phyloP scores from a whole-genome alignment of 805 yeast species.

The Metschnikowia corniflorae region DNA sequence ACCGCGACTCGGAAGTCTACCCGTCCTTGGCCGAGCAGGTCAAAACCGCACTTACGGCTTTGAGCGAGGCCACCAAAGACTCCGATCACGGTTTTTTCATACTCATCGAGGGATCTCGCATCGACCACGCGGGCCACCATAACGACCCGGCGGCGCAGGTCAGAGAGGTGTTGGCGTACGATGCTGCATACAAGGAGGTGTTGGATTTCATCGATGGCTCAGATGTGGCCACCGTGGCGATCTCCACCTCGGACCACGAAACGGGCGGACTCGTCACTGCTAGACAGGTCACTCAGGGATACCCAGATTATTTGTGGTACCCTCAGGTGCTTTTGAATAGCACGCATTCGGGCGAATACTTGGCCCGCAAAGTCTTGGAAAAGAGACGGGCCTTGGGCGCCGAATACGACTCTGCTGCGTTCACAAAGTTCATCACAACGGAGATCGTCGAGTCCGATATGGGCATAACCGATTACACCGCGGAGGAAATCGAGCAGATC shows the following conservation, averaged over 20 bases:
- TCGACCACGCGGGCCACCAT: conserved; percentile 93
- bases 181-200: conserved; percentile 74
- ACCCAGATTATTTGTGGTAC: conserved; percentile 87
- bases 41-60: conserved; percentile 64
- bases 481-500: conserved; percentile 43
- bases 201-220: conserved; percentile 62
- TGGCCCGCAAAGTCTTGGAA: conserved; percentile 45
- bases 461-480: conserved; percentile 58
- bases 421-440: conserved; percentile 29
- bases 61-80: conserved; percentile 62
- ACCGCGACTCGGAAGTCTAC: conserved; percentile 54
- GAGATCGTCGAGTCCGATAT: conserved; percentile 61
- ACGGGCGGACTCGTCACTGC: conserved; percentile 93
- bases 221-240: conserved; percentile 71
- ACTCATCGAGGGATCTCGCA: conserved; percentile 86
- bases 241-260: conserved; percentile 91
- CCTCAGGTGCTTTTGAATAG: conserved; percentile 73
- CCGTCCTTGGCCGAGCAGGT: conserved; percentile 84
- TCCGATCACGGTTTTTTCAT: conserved; percentile 83
- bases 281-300: conserved; percentile 58
- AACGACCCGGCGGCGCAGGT: conserved; percentile 96
- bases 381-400: conserved; percentile 12
- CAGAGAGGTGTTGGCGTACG: conserved; percentile 84
- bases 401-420: conserved; percentile 22
- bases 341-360: conserved; percentile 72